Conservation (phyloP, 83 land plant genomes). For the Thuja plicata region DNA sequence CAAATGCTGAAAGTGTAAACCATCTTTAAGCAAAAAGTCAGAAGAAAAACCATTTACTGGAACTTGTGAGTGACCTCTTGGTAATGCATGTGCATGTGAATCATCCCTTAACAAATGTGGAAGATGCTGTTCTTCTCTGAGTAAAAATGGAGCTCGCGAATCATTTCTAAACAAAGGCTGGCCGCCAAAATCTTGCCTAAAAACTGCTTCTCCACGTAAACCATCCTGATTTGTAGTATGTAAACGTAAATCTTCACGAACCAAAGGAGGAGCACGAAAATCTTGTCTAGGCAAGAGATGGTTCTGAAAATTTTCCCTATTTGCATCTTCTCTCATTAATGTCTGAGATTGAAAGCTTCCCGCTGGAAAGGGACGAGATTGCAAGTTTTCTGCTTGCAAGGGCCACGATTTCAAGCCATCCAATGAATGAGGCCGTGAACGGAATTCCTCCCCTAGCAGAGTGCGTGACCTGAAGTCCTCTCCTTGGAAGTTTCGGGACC, state of each 20-base stretch:
- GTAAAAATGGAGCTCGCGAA: background rate
- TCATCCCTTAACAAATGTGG: conserved; percentile 1
- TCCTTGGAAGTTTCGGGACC: background rate
- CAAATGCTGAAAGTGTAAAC: conserved; percentile 18
- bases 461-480: background rate
- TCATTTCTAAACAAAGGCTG: conserved; percentile 3
- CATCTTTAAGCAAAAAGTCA: background rate
- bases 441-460: background rate
- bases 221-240: background rate
- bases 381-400: background rate
- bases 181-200: background rate
- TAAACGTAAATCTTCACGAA: background rate
- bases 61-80: conserved; percentile 11
- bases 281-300: conserved; percentile 9
- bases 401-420: background rate
- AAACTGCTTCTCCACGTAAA: too few species aligned
- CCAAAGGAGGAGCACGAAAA: background rate
- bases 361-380: background rate
- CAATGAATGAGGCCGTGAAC: background rate
- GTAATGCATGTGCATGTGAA: conserved; percentile 2
- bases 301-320: conserved; percentile 1
- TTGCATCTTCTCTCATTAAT: background rate
- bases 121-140: conserved; percentile 5
- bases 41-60: background rate
- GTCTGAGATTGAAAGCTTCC: conserved; percentile 9